phyloP scores from a whole-genome alignment of 148 eudicot genomes.

The Silene conica region DNA sequence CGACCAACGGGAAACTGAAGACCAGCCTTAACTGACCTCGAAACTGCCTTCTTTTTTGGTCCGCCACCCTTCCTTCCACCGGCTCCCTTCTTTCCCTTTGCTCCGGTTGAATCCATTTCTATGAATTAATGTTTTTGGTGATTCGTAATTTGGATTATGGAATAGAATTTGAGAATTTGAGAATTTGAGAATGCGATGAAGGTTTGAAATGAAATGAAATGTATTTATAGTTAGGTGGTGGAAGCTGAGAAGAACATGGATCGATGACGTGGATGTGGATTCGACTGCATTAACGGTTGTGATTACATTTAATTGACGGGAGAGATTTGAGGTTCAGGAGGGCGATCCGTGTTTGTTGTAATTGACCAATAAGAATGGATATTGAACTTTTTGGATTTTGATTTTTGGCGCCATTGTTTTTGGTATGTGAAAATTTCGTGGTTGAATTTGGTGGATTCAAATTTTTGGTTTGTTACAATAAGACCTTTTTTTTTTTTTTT shows the following conservation, averaged over 20 bases:
- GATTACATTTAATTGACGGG: neutral
- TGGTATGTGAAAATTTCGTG: too few species aligned
- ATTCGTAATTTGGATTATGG: too few species aligned
- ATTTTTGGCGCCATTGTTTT: neutral
- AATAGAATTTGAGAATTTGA: neutral
- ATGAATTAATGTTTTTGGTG: too few species aligned
- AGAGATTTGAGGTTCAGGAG: too few species aligned
- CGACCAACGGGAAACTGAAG: constrained; percentile 77
- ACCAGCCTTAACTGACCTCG: constrained; percentile 64
- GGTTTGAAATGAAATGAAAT: neutral
- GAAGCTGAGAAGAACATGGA: neutral
- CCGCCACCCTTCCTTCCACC: constrained; percentile 63
- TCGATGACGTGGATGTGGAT: constrained; percentile 20
- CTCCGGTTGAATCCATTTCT: constrained; percentile 41
- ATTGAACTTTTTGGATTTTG: neutral
- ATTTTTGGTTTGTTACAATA: too few species aligned
- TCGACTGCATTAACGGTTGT: constrained; percentile 19
- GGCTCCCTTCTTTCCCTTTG: constrained; percentile 59
- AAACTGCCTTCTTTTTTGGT: constrained; percentile 55
- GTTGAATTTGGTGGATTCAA: too few species aligned
- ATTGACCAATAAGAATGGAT: constrained; percentile 33
- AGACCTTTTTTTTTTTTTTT: too few species aligned
- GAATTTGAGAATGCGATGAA: neutral
- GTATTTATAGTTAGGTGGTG: constrained; percentile 11
- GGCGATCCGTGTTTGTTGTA: constrained; percentile 37